phyloP scores from a whole-genome alignment of 2,329 filamentous ascomycete species.

The Colletotrichum acutatum region DNA sequence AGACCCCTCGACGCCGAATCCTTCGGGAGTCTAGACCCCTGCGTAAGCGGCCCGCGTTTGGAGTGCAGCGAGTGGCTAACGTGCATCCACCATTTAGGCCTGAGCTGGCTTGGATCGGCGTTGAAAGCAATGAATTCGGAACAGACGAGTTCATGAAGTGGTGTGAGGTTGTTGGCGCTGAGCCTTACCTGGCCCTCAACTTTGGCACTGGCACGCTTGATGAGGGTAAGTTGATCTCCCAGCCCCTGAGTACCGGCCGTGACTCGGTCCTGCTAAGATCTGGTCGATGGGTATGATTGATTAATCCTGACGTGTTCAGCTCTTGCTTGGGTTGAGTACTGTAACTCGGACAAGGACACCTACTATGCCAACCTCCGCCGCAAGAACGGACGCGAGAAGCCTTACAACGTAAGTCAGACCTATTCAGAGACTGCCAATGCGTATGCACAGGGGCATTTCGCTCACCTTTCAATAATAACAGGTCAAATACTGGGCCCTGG shows the following conservation, averaged over 20 bases:
- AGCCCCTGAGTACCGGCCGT: neutral
- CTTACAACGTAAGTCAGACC: slow-evolving; percentile 65
- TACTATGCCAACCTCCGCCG: slow-evolving; percentile 85
- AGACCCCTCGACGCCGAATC: neutral
- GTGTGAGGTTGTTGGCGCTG: slow-evolving; percentile 77
- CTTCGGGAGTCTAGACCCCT: neutral
- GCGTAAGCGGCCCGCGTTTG: neutral
- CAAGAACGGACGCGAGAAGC: slow-evolving; percentile 78
- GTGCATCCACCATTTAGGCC: slow-evolving; percentile 55
- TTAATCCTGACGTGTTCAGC: slow-evolving; percentile 43
- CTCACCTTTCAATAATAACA: slow-evolving; percentile 24
- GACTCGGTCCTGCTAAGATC: neutral
- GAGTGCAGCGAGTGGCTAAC: slow-evolving; percentile 17
- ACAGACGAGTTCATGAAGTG: slow-evolving; percentile 90
- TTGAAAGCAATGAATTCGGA: slow-evolving; percentile 82
- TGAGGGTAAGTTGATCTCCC: slow-evolving; percentile 41
- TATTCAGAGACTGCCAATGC: neutral
- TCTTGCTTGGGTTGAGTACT: slow-evolving; percentile 87
- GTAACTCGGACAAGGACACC: slow-evolving; percentile 81
- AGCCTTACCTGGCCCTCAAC: slow-evolving; percentile 85
- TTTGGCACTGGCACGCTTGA: slow-evolving; percentile 77
- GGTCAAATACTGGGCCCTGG: slow-evolving; percentile 87
- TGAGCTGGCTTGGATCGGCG: slow-evolving; percentile 83
- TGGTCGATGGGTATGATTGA: neutral
- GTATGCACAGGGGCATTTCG: neutral